These are phyloP conservation scores for Trichoderma breve DNA, from an alignment of 2,329 filamentous ascomycete species.

Conservation along the genomic window DNA sequence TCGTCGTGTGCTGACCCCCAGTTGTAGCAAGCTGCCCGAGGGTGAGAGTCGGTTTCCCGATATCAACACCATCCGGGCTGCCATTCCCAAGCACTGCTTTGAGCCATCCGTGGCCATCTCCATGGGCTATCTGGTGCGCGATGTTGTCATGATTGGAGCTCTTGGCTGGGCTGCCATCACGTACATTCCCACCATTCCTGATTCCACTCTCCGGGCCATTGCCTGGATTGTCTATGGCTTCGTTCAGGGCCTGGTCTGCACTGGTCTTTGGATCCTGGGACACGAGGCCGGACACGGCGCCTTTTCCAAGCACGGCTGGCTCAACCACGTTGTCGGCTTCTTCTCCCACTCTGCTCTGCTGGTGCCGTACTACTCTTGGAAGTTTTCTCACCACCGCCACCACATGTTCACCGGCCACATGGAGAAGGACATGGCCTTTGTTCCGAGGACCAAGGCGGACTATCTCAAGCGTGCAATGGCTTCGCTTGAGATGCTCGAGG, in stretches of 20 bases:
- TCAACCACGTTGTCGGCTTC: conserved; percentile 65
- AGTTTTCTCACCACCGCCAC: conserved; percentile 67
- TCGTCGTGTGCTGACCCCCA: not conserved
- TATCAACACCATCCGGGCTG: conserved; percentile 25
- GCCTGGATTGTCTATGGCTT: conserved; percentile 53
- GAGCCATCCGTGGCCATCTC: conserved; percentile 33
- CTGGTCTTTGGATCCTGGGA: conserved; percentile 67
- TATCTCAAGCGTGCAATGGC: conserved; percentile 23
- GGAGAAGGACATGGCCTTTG: conserved; percentile 43
- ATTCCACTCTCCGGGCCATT: not conserved
- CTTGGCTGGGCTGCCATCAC: conserved; percentile 52
- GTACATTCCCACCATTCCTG: conserved; percentile 53
- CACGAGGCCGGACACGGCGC: conserved; percentile 71
- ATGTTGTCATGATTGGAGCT: conserved; percentile 48
- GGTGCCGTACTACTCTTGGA: conserved; percentile 72
- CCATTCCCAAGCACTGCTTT: conserved; percentile 63
- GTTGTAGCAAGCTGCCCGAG: conserved; percentile 15
- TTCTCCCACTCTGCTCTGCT: conserved; percentile 63
- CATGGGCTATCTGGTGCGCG: conserved; percentile 51
- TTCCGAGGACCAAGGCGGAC: conserved; percentile 4
- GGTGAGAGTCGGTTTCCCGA: conserved; percentile 15
- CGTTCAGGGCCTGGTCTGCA: conserved; percentile 63
- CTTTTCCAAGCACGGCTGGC: conserved; percentile 54
- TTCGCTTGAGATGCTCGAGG: conserved; percentile 57
- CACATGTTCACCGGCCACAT: conserved; percentile 68